Evolutionary conservation across 2,329 filamentous ascomycete genomes (phyloP).

Genomic region (Cercospora nicotianae): DNA sequence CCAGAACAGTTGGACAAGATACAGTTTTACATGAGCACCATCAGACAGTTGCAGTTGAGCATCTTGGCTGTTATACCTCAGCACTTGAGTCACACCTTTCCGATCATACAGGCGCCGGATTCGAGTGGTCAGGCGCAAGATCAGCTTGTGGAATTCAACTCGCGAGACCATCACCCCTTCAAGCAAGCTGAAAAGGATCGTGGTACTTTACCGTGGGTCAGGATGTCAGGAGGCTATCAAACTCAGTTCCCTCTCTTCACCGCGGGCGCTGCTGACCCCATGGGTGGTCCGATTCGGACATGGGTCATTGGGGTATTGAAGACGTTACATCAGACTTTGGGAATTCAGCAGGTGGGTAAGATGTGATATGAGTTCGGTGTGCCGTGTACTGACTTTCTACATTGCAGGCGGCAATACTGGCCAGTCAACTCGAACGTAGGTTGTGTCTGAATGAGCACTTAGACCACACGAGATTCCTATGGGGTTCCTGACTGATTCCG

Average conservation of each 20-base stretch:
- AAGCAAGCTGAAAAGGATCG: slow-evolving; percentile 7
- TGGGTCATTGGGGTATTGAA: slow-evolving; percentile 19
- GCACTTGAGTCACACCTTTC: slow-evolving; percentile 12
- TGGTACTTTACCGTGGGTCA: slow-evolving; percentile 16
- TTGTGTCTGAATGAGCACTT: background rate
- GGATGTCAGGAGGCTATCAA: slow-evolving; percentile 21
- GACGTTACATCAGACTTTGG: slow-evolving; percentile 13
- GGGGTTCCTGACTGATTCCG: slow-evolving; percentile 14
- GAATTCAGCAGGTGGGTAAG: slow-evolving; percentile 15
- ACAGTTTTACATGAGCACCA: slow-evolving; percentile 9
- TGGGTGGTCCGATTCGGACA: slow-evolving; percentile 16
- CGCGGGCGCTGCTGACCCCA: slow-evolving; percentile 20
- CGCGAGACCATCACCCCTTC: slow-evolving; percentile 20
- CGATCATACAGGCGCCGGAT: slow-evolving; percentile 14
- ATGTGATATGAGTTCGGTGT: background rate
- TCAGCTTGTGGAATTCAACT: slow-evolving; percentile 6
- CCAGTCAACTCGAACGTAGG: slow-evolving; percentile 20
- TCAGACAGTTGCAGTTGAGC: slow-evolving; percentile 17
- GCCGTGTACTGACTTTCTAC: background rate
- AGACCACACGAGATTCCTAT: background rate
- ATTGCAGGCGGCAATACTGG: slow-evolving; percentile 16
- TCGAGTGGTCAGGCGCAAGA: background rate
- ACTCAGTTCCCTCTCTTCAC: slow-evolving; percentile 21
- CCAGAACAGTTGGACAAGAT: slow-evolving; percentile 13
- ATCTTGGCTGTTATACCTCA: slow-evolving; percentile 21